Evolutionary conservation across 2,329 filamentous ascomycete genomes (phyloP).

Genomic region (Aspergillus proliferans): DNA sequence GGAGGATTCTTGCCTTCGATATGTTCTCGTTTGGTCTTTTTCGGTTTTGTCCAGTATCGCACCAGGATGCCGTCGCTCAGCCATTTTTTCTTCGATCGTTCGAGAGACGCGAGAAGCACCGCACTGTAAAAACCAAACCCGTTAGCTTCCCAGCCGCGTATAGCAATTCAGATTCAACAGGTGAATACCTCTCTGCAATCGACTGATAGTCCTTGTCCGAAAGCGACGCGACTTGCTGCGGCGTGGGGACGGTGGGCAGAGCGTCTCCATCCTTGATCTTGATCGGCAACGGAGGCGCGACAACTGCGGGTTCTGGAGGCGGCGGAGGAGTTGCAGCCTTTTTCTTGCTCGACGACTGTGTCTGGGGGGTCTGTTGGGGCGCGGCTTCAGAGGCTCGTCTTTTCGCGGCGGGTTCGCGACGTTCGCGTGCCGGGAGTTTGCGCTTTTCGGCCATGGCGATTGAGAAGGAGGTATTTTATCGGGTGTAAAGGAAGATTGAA

Average conservation of each 20-base stretch:
- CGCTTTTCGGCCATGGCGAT: slow-evolving; percentile 38
- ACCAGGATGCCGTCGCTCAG: slow-evolving; percentile 49
- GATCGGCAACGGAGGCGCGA: slow-evolving; percentile 43
- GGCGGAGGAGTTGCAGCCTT: slow-evolving; percentile 29
- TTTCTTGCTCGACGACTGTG: slow-evolving; percentile 17
- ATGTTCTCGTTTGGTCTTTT: slow-evolving; percentile 49
- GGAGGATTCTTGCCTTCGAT: slow-evolving; percentile 43
- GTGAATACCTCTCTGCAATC: slow-evolving; percentile 50
- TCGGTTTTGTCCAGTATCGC: slow-evolving; percentile 54
- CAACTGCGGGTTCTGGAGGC: slow-evolving; percentile 24
- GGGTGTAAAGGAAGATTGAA: neutral
- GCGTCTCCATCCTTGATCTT: slow-evolving; percentile 48
- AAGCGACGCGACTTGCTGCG: slow-evolving; percentile 42
- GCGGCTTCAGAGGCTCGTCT: slow-evolving; percentile 36
- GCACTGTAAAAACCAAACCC: slow-evolving; percentile 36
- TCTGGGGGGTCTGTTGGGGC: slow-evolving; percentile 16
- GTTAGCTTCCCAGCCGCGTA: neutral
- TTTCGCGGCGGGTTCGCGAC: slow-evolving; percentile 40
- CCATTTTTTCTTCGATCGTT: slow-evolving; percentile 56
- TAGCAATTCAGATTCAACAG: neutral
- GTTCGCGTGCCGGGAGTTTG: slow-evolving; percentile 36
- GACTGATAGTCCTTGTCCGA: slow-evolving; percentile 53
- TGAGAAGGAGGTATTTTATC: neutral
- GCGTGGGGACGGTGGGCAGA: slow-evolving; percentile 48
- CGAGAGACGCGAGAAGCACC: slow-evolving; percentile 52